These are phyloP conservation scores for Clarireedia homoeocarpa DNA, from an alignment of 2,329 filamentous ascomycete species.

Conservation along the genomic window DNA sequence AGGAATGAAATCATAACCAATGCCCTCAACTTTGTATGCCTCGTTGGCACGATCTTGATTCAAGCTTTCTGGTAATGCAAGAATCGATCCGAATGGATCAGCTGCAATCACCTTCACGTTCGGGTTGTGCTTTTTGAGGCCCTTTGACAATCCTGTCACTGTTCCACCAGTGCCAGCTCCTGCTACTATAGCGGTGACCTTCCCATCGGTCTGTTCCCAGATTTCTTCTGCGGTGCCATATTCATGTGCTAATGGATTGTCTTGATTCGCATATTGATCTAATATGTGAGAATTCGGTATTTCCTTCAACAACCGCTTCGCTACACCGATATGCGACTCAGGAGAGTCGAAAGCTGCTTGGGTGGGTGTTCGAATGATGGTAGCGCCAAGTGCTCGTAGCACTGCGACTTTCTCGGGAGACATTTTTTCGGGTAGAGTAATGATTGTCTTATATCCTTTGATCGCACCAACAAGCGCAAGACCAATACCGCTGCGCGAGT, in stretches of 20 bases:
- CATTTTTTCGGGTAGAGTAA: constrained; percentile 99
- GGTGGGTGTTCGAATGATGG: constrained; percentile 95
- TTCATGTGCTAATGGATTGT: constrained; percentile 94
- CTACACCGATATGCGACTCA: constrained; percentile 95
- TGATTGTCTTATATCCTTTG: constrained; percentile 97
- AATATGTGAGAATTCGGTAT: constrained; percentile 95
- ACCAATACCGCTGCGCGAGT: constrained; percentile 63
- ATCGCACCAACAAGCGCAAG: constrained; percentile 89
- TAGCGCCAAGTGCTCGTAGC: constrained; percentile 84
- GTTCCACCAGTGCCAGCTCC: constrained; percentile 95
- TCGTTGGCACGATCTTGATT: constrained; percentile 77
- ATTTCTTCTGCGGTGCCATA: constrained; percentile 93
- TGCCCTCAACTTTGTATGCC: constrained; percentile 95
- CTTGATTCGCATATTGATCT: constrained; percentile 86
- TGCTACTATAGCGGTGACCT: constrained; percentile 75
- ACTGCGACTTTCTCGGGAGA: constrained; percentile 96
- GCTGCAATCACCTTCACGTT: constrained; percentile 85
- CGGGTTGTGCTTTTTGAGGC: constrained; percentile 79
- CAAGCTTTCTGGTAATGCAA: constrained; percentile 71
- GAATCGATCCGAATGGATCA: constrained; percentile 85
- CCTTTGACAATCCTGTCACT: constrained; percentile 80
- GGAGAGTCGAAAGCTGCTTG: constrained; percentile 91
- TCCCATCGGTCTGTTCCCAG: constrained; percentile 81
- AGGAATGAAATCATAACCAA: constrained; percentile 97
- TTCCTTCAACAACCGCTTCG: constrained; percentile 82